Base-by-base conservation (phyloP, 495 filamentous ascomycete genomes). In the Penicillium fimorum region DNA sequence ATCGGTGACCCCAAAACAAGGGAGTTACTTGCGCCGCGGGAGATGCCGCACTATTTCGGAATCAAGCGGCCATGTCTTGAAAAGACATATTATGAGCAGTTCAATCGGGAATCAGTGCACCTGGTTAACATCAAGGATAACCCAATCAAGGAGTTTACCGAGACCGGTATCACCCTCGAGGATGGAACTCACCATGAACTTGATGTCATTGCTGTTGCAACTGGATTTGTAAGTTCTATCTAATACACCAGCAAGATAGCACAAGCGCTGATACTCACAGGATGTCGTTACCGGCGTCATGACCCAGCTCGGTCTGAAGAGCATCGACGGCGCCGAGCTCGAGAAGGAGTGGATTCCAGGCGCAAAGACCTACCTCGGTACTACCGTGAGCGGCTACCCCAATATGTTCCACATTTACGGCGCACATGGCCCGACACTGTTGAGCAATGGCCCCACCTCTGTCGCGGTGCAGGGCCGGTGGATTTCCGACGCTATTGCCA, bases 21-120 rank as follows among this genome's bases (percentile, higher is more conserved):
- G 27, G 81, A 85, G 11, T 54, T 83, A 17, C 70, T 87, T 17
- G 82, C 81, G 0, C 84, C 84, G 0, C 30, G 69, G 13, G 61
- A 80, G 47, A 71, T 68, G 33, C 81, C 77, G 1, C 78, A 86
- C 32, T 25, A 68, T 0, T 85, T 78, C 27, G 84, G 83, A 15
- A 67, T 74, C n/a, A 86, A 85, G 64, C 73, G 84, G 0, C 77
- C 78, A 0, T 78, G 70, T 18, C 69, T 86, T 4, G 82, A 86
- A 54, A 51, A 66, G 25, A 66, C 72, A 42, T 87, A 81, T 66
- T 86, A 77, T 55, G 83, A 86, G 57, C 72, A 77, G 40, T 82
- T 87, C 69, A 82, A 85, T 59, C 69, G 72, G 27, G 67, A 72
- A 0, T 79, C 76, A 49, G 82, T 86, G n/a, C 65, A 82, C n/a